Evolutionary conservation across 768 basidiomycete genomes (phyloP).

Genomic region (Daedaleopsis nitida): DNA sequence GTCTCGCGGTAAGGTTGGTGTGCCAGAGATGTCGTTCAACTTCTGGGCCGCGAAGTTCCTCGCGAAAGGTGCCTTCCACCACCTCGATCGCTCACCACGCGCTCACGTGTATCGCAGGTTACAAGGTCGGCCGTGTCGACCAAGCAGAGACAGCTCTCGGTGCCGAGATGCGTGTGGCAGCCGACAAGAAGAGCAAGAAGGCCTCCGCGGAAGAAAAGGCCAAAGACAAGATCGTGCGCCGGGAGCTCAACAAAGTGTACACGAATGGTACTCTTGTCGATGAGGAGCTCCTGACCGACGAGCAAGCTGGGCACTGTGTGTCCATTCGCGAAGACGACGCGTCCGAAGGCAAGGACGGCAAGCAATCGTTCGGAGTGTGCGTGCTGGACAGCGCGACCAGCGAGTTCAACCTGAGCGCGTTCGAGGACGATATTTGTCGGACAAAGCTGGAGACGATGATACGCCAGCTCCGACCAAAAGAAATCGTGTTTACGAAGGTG

Average conservation of each 20-base stretch:
- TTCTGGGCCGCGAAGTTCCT: conserved; percentile 92
- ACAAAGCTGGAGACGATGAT: conserved; percentile 93
- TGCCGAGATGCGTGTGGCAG: conserved; percentile 91
- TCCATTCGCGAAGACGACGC: conserved; percentile 69
- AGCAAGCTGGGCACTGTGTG: conserved; percentile 94
- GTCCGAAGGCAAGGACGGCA: conserved; percentile 43
- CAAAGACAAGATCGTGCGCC: conserved; percentile 81
- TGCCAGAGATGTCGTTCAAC: conserved; percentile 92
- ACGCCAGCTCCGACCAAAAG: conserved; percentile 88
- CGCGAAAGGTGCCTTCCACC: conserved; percentile 59
- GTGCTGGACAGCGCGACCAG: conserved; percentile 94
- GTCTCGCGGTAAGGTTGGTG: conserved; percentile 67
- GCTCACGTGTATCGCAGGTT: conserved; percentile 46
- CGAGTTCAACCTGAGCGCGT: conserved; percentile 87
- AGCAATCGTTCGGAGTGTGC: conserved; percentile 81
- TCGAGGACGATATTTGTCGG: conserved; percentile 90
- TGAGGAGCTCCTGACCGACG: conserved; percentile 82
- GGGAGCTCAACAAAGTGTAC: conserved; percentile 91
- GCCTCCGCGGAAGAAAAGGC: conserved; percentile 45
- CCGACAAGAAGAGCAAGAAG: conserved; percentile 55
- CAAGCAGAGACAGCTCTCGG: conserved; percentile 97
- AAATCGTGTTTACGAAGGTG: conserved; percentile 89
- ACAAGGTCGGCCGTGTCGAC: conserved; percentile 96
- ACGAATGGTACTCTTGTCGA: conserved; percentile 97
- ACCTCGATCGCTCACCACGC: background rate